phyloP scores from a whole-genome alignment of 257 asterid genomes.

The Prunella vulgaris region DNA sequence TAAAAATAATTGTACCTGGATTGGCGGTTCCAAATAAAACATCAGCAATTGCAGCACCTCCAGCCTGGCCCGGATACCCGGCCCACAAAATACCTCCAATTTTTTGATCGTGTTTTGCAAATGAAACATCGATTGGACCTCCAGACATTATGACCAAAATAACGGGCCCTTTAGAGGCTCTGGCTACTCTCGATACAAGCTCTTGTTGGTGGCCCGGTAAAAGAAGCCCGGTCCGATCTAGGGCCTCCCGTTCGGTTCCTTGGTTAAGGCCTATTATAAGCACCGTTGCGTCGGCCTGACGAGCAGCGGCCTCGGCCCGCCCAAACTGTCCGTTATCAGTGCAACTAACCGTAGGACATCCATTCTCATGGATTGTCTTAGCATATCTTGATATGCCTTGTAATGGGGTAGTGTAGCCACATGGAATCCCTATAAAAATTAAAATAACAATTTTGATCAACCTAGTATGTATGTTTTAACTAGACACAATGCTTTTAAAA shows the following conservation, averaged over 20 bases:
- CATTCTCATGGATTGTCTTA: conserved; percentile 51
- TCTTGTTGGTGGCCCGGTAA: conserved; percentile 86
- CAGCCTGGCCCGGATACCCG: conserved; percentile 95
- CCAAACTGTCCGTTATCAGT: conserved; percentile 37
- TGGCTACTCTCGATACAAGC: conserved; percentile 71
- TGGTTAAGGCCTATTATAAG: conserved; percentile 76
- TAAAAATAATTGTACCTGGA: conserved; percentile 44
- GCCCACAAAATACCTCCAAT: conserved; percentile 71
- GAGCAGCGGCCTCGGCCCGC: conserved; percentile 62
- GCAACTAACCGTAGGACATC: conserved; percentile 56
- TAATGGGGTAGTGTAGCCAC: conserved; percentile 63
- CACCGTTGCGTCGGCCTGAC: conserved; percentile 68
- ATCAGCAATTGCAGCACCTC: conserved; percentile 90
- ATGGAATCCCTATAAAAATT: conserved; percentile 48
- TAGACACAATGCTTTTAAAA: too few relatives aligned
- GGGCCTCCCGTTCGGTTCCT: conserved; percentile 62
- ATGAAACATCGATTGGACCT: conserved; percentile 75
- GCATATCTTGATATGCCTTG: conserved; percentile 74
- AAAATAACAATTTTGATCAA: not conserved
- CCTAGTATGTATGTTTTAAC: too few relatives aligned
- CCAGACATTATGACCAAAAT: conserved; percentile 77
- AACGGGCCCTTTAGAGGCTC: conserved; percentile 74
- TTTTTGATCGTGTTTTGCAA: conserved; percentile 69
- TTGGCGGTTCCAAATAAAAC: conserved; percentile 64
- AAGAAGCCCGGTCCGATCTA: conserved; percentile 58